Evolutionary conservation across 371 early-diverging fungal genomes (phyloP), one percentile per base, ranked within the genome.

Genomic region (Actinomortierella wolfii): DNA sequence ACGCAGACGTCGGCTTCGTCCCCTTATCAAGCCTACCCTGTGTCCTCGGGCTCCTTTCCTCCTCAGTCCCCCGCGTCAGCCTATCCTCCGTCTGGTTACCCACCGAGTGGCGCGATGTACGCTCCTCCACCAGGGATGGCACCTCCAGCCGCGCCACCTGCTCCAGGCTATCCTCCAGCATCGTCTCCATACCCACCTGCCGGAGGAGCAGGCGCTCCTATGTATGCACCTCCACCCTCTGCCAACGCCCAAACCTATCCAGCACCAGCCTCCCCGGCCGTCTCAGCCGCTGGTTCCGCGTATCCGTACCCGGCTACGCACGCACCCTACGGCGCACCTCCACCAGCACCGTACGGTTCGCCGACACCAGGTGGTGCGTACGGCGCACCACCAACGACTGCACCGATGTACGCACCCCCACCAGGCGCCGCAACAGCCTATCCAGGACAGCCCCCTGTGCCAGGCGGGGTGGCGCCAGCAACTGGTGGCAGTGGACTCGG

Each of bases 331-430:
- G 41, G 59, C 68, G 44, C 63, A 60, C 52, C 49, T 57, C 54
- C 64, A 70, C 20, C 39, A 26, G 54, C 64, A 71, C 43, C 25
- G 54, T 51, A 69, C 56, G 78, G 61, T 43, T 52, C 73, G 5
- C 29, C 73, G 5, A 68, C 78, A 11, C 78, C 78, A 0, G 67
- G 65, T 3, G 54, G 77, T n/a, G 60, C 63, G 70, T 64, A 69
- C 45, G 79, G 77, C 42, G 44, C 13, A 26, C 1, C 18, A 45
- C 46, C 54, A 62, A 1, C 28, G 56, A 23, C 63, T 52, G 11
- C 54, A 62, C 18, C 68, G 25, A 11, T 67, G 56, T 23, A 55
- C 50, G 2, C 60, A 64, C 41, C 59, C 41, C 2, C 56, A 47
- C 23, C 60, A 45, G 17, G 46, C 48, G 5, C 44, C 17, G 14